phyloP scores from a whole-genome alignment of 2,329 filamentous ascomycete species.

The Celoporthe dispersa region DNA sequence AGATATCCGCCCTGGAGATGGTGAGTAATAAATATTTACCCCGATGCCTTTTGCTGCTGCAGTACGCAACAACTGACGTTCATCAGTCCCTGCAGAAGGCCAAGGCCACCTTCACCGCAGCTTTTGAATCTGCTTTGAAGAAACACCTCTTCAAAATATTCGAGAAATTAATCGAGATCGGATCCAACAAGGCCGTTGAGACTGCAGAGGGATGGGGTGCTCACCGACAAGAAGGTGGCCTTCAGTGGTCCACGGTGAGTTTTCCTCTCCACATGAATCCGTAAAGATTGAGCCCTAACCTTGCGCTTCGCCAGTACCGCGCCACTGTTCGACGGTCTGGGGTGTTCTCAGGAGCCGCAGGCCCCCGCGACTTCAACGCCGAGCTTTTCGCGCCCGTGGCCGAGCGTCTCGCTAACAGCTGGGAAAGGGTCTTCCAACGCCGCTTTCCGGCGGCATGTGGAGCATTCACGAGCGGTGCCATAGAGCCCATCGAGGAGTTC shows the following conservation, averaged over 20 bases:
- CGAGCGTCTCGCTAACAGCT: constrained; percentile 31
- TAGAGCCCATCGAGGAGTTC: constrained; percentile 28
- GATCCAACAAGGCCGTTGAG: constrained; percentile 9
- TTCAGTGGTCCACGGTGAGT: constrained; percentile 32
- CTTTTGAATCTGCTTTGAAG: not conserved
- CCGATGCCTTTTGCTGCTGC: not conserved
- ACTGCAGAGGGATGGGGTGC: constrained; percentile 33
- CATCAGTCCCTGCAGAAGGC: not conserved
- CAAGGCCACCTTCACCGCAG: not conserved
- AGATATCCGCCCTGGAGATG: not conserved
- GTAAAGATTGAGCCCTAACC: not conserved
- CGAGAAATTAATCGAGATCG: not conserved
- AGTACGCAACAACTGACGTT: not conserved
- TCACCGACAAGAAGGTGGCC: constrained; percentile 29
- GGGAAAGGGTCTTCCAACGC: constrained; percentile 37
- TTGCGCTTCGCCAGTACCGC: constrained; percentile 31
- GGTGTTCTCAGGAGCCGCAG: constrained; percentile 29
- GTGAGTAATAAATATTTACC: not conserved
- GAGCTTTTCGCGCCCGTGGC: constrained; percentile 36
- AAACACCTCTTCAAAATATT: not conserved
- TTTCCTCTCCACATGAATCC: not conserved
- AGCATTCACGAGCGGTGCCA: constrained; percentile 19
- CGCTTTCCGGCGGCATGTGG: constrained; percentile 29
- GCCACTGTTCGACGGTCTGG: constrained; percentile 35
- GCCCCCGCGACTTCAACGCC: constrained; percentile 35